These are phyloP conservation scores for Fomitiporia mediterranea DNA, from an alignment of 1,284 basidiomycete genomes.

Conservation along the genomic window DNA sequence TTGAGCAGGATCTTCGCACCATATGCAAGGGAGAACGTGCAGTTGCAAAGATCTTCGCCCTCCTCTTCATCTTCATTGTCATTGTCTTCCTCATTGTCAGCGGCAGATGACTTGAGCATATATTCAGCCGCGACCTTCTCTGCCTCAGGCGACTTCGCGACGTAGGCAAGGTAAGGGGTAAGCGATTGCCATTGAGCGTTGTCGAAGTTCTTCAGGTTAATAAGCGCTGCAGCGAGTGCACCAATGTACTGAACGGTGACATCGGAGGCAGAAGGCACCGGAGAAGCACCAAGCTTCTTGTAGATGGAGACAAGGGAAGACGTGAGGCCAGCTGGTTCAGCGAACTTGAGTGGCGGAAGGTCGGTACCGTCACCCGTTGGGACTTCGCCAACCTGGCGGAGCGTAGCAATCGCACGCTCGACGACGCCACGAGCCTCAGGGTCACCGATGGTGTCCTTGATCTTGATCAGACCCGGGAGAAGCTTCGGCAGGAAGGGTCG, in stretches of 20 bases:
- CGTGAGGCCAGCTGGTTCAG: slow-evolving; percentile 63
- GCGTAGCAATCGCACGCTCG: slow-evolving; percentile 84
- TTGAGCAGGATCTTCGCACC: slow-evolving; percentile 98
- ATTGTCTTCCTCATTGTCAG: slow-evolving; percentile 67
- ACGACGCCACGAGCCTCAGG: slow-evolving; percentile 92
- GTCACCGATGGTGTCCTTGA: slow-evolving; percentile 88
- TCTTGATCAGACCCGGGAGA: slow-evolving; percentile 91
- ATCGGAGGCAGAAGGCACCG: slow-evolving; percentile 52
- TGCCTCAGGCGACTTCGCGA: slow-evolving; percentile 62
- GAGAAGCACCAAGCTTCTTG: slow-evolving; percentile 72
- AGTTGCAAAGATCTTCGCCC: slow-evolving; percentile 97
- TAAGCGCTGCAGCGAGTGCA: slow-evolving; percentile 78
- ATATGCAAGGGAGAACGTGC: slow-evolving; percentile 96
- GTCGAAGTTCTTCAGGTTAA: slow-evolving; percentile 91
- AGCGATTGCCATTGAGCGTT: slow-evolving; percentile 84
- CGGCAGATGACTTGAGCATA: slow-evolving; percentile 84
- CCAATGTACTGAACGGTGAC: slow-evolving; percentile 70
- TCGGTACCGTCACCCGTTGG: slow-evolving; percentile 84
- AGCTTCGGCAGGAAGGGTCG: slow-evolving; percentile 96
- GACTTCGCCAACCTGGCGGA: slow-evolving; percentile 90
- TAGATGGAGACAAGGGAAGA: slow-evolving; percentile 69
- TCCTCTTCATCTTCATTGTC: slow-evolving; percentile 89
- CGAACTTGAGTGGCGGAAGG: slow-evolving; percentile 77
- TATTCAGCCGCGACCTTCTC: slow-evolving; percentile 75
- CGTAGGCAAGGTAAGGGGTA: slow-evolving; percentile 71